These are phyloP conservation scores for Barnettozyma siamensis DNA, from an alignment of 805 yeast genomes.

Conservation along the genomic window DNA sequence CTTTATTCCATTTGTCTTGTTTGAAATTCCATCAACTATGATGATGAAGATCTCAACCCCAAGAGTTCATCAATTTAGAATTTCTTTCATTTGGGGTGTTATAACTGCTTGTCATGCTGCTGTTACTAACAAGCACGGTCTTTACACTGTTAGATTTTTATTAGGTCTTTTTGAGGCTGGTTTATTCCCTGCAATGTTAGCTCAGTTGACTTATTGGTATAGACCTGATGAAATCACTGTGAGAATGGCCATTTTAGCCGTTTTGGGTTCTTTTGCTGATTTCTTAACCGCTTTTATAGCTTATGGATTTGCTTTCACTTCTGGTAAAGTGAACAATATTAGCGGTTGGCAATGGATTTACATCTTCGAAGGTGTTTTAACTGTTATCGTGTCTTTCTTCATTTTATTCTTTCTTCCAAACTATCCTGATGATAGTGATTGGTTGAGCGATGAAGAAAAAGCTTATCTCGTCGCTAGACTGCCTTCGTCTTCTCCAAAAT, in stretches of 20 bases:
- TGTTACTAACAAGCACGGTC: conserved; percentile 11
- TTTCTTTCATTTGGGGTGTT: conserved; percentile 15
- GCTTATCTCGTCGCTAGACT: conserved; percentile 6
- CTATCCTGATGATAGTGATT: conserved; percentile 17
- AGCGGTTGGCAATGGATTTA: conserved; percentile 21
- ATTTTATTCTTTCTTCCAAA: conserved; percentile 14
- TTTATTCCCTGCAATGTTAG: conserved; percentile 14
- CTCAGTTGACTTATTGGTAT: conserved; percentile 23
- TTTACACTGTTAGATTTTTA: conserved; percentile 13
- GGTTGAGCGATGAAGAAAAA: conserved; percentile 14
- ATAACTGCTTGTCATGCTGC: conserved; percentile 17
- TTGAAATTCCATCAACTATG: conserved; percentile 18
- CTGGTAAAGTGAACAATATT: conserved; percentile 11
- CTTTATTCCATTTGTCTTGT: conserved; percentile 16
- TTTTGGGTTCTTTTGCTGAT: conserved; percentile 21
- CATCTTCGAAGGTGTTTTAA: conserved; percentile 16
- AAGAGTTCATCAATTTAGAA: conserved; percentile 10
- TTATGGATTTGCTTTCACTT: conserved; percentile 16
- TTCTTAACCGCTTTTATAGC: conserved; percentile 23
- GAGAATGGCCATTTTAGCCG: conserved; percentile 23
- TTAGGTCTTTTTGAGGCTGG: conserved; percentile 21
- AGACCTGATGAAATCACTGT: conserved; percentile 19
- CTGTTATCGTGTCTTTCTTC: conserved; percentile 10
- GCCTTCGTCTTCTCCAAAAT: conserved; percentile 7
- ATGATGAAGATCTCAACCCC: conserved; percentile 15